phyloP scores from a whole-genome alignment of 2,329 filamentous ascomycete species.

The Triangularia verruculosa region DNA sequence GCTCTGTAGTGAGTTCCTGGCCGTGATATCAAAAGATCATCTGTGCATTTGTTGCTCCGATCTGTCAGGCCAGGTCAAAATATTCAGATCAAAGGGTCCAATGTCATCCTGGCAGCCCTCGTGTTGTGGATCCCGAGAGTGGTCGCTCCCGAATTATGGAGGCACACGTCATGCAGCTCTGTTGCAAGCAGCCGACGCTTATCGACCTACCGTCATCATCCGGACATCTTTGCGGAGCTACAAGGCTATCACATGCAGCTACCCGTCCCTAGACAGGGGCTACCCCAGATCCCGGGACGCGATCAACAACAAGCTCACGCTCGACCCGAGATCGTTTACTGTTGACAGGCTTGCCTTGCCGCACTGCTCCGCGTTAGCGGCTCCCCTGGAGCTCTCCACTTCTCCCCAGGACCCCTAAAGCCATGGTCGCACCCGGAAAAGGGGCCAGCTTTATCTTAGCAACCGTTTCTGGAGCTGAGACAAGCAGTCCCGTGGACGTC shows the following conservation, averaged over 20 bases:
- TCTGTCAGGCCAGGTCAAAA: neutral
- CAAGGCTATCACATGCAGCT: constrained; percentile 7
- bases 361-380: neutral
- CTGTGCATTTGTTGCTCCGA: neutral
- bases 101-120: neutral
- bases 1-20: neutral
- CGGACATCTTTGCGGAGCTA: neutral
- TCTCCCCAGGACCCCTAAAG: constrained; percentile 2
- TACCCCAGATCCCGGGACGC: constrained; percentile 6
- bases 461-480: constrained; percentile 8
- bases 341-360: neutral
- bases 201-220: neutral
- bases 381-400: neutral
- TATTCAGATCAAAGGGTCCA: constrained; percentile 4
- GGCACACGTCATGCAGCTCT: constrained; percentile 2
- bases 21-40: neutral
- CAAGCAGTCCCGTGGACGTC: neutral
- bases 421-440: neutral
- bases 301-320: neutral
- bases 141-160: neutral
- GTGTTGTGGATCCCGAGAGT: neutral
- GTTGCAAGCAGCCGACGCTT: constrained; percentile 1
- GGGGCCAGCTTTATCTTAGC: neutral
- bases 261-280: neutral
- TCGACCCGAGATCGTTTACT: neutral